Evolutionary conservation across 305 asterid genomes (phyloP).

Genomic region (Galium porrigens): DNA sequence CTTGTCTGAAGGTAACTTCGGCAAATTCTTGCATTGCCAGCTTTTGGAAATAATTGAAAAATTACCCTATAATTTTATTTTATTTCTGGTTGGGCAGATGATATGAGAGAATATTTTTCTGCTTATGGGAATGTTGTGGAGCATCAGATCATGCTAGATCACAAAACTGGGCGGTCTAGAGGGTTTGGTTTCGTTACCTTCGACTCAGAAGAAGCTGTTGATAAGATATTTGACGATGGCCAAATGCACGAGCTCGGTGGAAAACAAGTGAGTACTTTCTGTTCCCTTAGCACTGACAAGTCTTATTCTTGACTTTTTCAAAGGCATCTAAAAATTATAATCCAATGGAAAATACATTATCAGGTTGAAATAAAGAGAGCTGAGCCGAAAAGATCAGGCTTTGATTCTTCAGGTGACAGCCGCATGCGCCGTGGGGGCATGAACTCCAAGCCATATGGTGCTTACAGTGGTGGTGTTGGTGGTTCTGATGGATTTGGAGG

Average conservation of each 20-base stretch:
- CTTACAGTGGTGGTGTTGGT: constrained; percentile 26
- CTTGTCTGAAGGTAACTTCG: constrained; percentile 49
- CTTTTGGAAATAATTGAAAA: constrained; percentile 4
- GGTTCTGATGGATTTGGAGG: constrained; percentile 46
- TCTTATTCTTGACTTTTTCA: background rate
- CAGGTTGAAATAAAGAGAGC: constrained; percentile 94
- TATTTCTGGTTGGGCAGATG: constrained; percentile 32
- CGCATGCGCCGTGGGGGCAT: constrained; percentile 48
- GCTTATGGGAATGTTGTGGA: constrained; percentile 62
- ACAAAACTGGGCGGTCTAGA: constrained; percentile 55
- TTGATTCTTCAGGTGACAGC: constrained; percentile 36
- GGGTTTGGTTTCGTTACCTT: constrained; percentile 93
- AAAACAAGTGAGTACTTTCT: constrained; percentile 50
- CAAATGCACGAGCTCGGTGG: constrained; percentile 87
- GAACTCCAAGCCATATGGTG: constrained; percentile 41
- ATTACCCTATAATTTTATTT: background rate
- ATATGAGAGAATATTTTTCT: constrained; percentile 69
- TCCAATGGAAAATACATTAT: constrained; percentile 2
- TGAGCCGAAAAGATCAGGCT: constrained; percentile 68
- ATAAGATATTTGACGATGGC: constrained; percentile 64
- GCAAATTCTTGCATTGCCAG: background rate
- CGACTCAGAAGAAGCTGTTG: constrained; percentile 77
- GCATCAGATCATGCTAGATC: constrained; percentile 76
- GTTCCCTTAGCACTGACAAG: background rate
- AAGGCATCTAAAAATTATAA: constrained; percentile 3